A percentile compares a stretch with the other conserved stretches of the same genome.
Evolutionary conservation across 176 grass and related monocot genomes (phyloP).

Genomic region (Aegilops longissima): DNA sequence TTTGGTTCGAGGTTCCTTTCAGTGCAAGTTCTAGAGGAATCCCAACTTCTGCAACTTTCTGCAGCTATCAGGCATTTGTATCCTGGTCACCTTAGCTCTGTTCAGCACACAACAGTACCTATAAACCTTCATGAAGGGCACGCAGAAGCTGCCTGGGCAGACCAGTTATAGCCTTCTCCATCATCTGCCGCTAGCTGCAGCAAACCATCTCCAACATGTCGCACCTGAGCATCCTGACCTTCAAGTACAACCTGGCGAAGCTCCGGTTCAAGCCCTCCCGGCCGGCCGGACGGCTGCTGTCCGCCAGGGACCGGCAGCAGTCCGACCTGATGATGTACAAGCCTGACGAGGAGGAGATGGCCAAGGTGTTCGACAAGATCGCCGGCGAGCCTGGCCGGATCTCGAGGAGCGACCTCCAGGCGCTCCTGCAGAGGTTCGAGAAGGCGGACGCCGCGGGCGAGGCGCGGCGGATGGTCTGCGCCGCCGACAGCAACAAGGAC

Average conservation of each 20-base stretch:
- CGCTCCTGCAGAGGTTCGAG: conserved; percentile 29
- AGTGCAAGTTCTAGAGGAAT: conserved; percentile 36
- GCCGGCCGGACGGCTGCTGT: background rate
- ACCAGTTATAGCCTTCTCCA: background rate
- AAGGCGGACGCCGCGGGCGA: background rate
- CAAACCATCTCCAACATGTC: conserved; percentile 43
- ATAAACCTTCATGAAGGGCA: conserved; percentile 5
- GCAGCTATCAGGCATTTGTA: conserved; percentile 43
- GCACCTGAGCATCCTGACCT: conserved; percentile 53
- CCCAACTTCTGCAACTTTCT: conserved; percentile 47
- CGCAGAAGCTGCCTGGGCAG: background rate
- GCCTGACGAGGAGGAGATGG: conserved; percentile 64
- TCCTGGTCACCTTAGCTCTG: background rate
- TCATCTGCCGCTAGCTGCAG: background rate
- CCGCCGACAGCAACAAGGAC: conserved; percentile 51
- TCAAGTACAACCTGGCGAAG: conserved; percentile 69
- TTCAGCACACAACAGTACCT: background rate
- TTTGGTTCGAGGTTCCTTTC: conserved; percentile 14
- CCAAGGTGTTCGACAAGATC: conserved; percentile 55
- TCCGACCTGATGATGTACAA: conserved; percentile 52
- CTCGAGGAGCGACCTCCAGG: conserved; percentile 25
- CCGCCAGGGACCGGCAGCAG: conserved; percentile 37
- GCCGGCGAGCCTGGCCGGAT: conserved; percentile 32
- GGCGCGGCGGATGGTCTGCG: conserved; percentile 50
- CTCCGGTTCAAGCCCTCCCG: conserved; percentile 21